phyloP scores from a whole-genome alignment of 2,329 filamentous ascomycete genomes.

The Colletotrichum zoysiae region DNA sequence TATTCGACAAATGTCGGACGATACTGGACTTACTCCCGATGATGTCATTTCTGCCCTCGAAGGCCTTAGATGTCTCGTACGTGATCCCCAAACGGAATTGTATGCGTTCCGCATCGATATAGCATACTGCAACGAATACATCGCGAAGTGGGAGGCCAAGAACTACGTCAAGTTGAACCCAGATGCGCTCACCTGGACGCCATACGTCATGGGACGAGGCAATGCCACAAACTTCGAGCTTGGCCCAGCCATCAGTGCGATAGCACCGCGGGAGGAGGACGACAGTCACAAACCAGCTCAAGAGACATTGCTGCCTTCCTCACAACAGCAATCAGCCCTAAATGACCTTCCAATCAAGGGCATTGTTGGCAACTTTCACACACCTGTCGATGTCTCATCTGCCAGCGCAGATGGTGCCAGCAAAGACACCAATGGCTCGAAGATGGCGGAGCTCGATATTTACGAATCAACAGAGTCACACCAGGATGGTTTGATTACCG shows the following conservation, averaged over 20 bases:
- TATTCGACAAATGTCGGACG: slow-evolving; percentile 80
- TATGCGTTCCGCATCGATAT: slow-evolving; percentile 93
- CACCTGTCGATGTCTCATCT: neutral
- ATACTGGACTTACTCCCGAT: slow-evolving; percentile 95
- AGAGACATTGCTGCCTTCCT: slow-evolving; percentile 26
- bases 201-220: slow-evolving; percentile 93
- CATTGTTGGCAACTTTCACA: neutral
- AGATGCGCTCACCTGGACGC: slow-evolving; percentile 89
- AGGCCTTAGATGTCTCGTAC: slow-evolving; percentile 87
- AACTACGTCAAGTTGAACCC: slow-evolving; percentile 88
- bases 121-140: slow-evolving; percentile 87
- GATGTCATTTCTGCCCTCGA: slow-evolving; percentile 96
- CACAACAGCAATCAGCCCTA: neutral
- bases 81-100: slow-evolving; percentile 87
- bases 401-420: slow-evolving; percentile 49
- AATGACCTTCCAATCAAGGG: slow-evolving; percentile 1
- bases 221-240: slow-evolving; percentile 87
- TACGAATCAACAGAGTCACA: slow-evolving; percentile 31
- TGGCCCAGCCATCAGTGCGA: slow-evolving; percentile 83
- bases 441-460: slow-evolving; percentile 39
- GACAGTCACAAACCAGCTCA: slow-evolving; percentile 58
- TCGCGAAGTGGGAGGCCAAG: slow-evolving; percentile 89
- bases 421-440: slow-evolving; percentile 48
- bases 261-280: slow-evolving; percentile 87
- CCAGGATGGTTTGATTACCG: slow-evolving; percentile 8